Evolutionary conservation across 116 monocot genomes (phyloP).

Genomic region (Dioscorea cayenensis): DNA sequence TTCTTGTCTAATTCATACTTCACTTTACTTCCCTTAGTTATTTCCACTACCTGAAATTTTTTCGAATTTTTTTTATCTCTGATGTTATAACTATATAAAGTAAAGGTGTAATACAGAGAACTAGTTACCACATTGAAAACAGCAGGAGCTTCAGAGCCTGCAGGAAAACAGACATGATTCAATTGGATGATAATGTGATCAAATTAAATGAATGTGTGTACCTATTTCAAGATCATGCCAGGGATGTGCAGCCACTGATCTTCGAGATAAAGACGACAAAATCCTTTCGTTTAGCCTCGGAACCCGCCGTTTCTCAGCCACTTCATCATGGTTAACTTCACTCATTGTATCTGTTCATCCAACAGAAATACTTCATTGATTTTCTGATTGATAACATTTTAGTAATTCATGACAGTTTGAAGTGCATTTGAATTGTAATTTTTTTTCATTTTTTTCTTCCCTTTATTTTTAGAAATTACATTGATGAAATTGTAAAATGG

Average conservation of each 20-base stretch:
- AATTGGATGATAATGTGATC: not conserved
- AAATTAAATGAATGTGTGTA: not conserved
- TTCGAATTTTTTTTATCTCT: too few species aligned
- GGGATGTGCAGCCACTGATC: conserved; percentile 50
- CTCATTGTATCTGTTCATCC: too few species aligned
- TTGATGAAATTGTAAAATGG: too few species aligned
- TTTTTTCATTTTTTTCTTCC: too few species aligned
- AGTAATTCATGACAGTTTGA: too few species aligned
- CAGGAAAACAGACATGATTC: not conserved
- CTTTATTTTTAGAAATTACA: too few species aligned
- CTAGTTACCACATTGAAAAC: conserved; percentile 37
- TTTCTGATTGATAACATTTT: too few species aligned
- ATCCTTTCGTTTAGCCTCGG: conserved; percentile 45
- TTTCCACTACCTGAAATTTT: conserved; percentile 25
- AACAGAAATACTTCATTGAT: too few species aligned
- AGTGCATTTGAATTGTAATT: too few species aligned
- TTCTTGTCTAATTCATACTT: conserved; percentile 46
- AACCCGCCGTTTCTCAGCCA: not conserved
- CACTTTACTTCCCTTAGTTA: conserved; percentile 35
- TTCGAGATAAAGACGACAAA: conserved; percentile 35
- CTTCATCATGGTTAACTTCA: too few species aligned
- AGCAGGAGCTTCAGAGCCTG: conserved; percentile 45
- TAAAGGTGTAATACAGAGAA: not conserved
- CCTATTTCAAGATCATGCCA: conserved; percentile 62
- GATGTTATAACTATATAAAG: too few species aligned